Evolutionary conservation across 148 eudicot species (phyloP), one percentile per base, ranked within the genome.

Genomic region (Dianthus caryophyllus): DNA sequence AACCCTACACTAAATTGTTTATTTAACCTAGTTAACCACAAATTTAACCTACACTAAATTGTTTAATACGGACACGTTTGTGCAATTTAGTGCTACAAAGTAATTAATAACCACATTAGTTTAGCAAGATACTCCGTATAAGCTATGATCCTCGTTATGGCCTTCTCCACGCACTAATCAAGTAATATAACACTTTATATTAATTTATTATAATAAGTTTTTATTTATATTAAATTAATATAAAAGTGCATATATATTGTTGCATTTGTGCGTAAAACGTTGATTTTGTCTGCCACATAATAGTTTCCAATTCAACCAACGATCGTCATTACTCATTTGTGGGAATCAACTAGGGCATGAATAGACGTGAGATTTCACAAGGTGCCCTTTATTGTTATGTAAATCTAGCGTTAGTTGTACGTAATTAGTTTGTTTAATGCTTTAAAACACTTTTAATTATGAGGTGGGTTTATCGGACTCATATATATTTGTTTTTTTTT

Each of bases 291-390:
- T 66, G 75, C 79, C 79, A 76, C 61, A 10, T 46, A 17, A 22
- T 31, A 38, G 57, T 12, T 44, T 64, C 36, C 50, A 41, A 46
- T 62, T 75, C 69, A 54, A 44, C 73, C 73, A 63, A 58, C 55
- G 66, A 76, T 71, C 55, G 56, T 76, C 52, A 76, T 33, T 33
- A 33, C 38, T 33, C 38, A 33, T 65, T 66, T 76, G 79, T 71
- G 79, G 79, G 79, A 76, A 76, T 76, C 79, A 76, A 71, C 56
- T 15, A 66, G 53, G 79, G 79, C 75, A 76, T 65, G 82, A 83
- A 68, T n/a, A 59, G 85, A 86, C 87, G 71, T 67, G 29, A 77
- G 69, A 80, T 75, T 72, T 80, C 80, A 31, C 36, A 53, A 75
- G 27, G 43, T 68, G 69, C 65, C 53, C 20, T 18, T n/a, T n/a